Conservation (phyloP, 306 rosid species). For the Prunus kanzakura region DNA sequence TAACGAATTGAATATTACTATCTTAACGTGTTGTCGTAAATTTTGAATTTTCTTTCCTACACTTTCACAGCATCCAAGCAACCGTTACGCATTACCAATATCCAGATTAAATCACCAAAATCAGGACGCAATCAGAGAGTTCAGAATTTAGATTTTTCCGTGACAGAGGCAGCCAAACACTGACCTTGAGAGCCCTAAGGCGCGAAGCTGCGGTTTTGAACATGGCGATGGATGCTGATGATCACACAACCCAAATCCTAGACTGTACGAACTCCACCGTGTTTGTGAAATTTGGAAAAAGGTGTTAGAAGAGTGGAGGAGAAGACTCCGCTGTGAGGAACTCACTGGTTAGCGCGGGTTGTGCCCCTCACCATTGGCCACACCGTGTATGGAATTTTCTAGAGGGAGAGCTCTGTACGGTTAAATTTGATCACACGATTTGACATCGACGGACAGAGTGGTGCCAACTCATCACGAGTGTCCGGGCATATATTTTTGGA, state of each 20-base stretch:
- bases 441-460: background rate
- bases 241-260: conserved; percentile 15
- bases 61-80: background rate
- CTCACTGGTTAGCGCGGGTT: background rate
- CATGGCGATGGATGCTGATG: conserved; percentile 34
- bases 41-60: background rate
- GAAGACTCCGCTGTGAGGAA: background rate
- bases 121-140: background rate
- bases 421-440: background rate
- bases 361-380: background rate
- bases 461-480: background rate
- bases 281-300: background rate
- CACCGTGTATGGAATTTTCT: conserved; percentile 12
- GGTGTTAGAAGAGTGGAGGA: background rate
- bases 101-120: conserved; percentile 21
- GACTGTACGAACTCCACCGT: conserved; percentile 6
- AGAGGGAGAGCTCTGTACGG: background rate
- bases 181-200: conserved; percentile 58
- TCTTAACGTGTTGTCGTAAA: background rate
- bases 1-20: background rate
- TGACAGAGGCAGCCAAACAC: conserved; percentile 1
- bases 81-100: background rate
- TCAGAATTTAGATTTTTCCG: background rate
- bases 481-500: too few relatives aligned
- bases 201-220: conserved; percentile 63